Conservation (phyloP, 306 rosid species). For the Acacia melanoxylon region DNA sequence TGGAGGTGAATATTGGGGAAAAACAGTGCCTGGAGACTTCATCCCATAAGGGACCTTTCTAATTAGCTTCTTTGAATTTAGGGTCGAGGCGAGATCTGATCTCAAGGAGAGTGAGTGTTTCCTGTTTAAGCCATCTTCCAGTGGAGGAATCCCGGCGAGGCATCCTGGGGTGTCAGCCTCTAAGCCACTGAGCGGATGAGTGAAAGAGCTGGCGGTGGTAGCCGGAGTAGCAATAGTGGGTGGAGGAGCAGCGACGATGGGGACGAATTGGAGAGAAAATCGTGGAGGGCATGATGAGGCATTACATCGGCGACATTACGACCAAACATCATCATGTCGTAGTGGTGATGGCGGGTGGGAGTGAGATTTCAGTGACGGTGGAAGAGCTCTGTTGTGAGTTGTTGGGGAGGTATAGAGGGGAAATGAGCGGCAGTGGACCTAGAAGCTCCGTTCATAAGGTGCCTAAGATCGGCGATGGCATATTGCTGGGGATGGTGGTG, state of each 20-base stretch:
- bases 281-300: constrained; percentile 48
- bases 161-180: constrained; percentile 58
- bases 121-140: constrained; percentile 91
- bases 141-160: constrained; percentile 57
- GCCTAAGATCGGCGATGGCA: constrained; percentile 64
- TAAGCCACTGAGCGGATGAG: constrained; percentile 59
- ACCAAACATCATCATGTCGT: constrained; percentile 74
- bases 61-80: constrained; percentile 93
- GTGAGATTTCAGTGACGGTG: constrained; percentile 46
- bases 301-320: constrained; percentile 47
- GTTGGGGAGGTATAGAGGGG: constrained; percentile 40
- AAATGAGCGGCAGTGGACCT: constrained; percentile 38
- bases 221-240: constrained; percentile 25
- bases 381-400: constrained; percentile 59
- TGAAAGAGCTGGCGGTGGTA: constrained; percentile 45
- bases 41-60: constrained; percentile 96
- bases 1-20: background rate
- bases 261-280: constrained; percentile 53
- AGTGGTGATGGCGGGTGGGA: constrained; percentile 41
- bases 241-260: constrained; percentile 9
- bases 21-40: constrained; percentile 82
- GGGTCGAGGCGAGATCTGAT: constrained; percentile 95
- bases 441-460: constrained; percentile 52
- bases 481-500: constrained; percentile 38
- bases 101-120: constrained; percentile 94